A percentile compares a stretch with the other conserved stretches of the same genome.
Conservation (phyloP, 768 basidiomycete species). For the Hypsizygus marmoreus region DNA sequence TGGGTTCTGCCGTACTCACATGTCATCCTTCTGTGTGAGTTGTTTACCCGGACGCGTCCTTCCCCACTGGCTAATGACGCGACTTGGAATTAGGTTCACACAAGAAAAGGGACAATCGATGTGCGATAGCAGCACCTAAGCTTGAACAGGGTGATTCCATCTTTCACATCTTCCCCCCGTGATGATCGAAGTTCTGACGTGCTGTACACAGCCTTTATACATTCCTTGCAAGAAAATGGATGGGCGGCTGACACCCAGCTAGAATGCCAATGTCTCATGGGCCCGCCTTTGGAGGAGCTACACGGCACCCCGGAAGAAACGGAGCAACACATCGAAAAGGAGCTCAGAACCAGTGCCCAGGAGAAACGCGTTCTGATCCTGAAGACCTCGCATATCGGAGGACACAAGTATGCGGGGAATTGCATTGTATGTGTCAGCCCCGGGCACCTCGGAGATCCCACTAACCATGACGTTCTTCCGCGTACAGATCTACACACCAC, state of each 20-base stretch:
- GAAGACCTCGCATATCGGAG: constrained; percentile 88
- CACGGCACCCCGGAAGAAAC: constrained; percentile 52
- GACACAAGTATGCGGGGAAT: constrained; percentile 92
- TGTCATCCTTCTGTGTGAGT: constrained; percentile 86
- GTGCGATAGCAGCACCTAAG: constrained; percentile 83
- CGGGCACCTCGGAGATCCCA: constrained; percentile 3
- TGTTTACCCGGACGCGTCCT: constrained; percentile 3
- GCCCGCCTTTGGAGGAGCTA: constrained; percentile 63
- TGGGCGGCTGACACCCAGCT: constrained; percentile 80
- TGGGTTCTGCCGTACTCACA: constrained; percentile 90
- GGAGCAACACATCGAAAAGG: constrained; percentile 54
- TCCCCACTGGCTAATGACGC: constrained; percentile 17
- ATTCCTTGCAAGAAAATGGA: constrained; percentile 62
- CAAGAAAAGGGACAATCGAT: constrained; percentile 90
- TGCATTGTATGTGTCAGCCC: constrained; percentile 65
- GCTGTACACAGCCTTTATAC: constrained; percentile 53
- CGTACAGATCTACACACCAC: constrained; percentile 79
- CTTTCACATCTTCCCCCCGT: constrained; percentile 21
- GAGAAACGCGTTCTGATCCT: constrained; percentile 80
- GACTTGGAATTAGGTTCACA: constrained; percentile 71
- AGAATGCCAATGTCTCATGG: constrained; percentile 55
- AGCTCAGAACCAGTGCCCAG: constrained; percentile 51
- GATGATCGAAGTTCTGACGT: constrained; percentile 6
- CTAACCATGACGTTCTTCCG: constrained; percentile 3
- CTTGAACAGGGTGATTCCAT: constrained; percentile 71